Conservation (phyloP, 768 basidiomycete genomes). For the Leccinum boreale region DNA sequence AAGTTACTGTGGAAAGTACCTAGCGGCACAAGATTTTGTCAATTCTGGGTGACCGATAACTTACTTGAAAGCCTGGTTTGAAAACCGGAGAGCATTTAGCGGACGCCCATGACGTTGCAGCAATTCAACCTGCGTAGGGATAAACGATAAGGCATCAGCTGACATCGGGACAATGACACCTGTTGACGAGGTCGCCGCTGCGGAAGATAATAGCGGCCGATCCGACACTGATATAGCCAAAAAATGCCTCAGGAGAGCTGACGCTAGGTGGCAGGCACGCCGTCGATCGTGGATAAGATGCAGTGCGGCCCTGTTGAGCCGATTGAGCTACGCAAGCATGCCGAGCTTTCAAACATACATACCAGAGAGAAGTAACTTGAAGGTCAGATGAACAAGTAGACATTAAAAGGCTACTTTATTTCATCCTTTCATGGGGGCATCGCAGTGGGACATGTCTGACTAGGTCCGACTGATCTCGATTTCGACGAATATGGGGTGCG, state of each 20-base stretch:
- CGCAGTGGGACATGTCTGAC: background rate
- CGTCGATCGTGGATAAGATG: constrained; percentile 6
- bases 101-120: constrained; percentile 4
- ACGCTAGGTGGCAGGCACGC: background rate
- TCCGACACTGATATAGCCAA: background rate
- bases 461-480: constrained; percentile 6
- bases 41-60: constrained; percentile 10
- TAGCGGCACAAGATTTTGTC: background rate
- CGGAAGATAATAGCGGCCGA: constrained; percentile 4
- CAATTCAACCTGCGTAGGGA: background rate
- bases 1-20: background rate
- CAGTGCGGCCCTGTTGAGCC: background rate
- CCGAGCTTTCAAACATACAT: background rate
- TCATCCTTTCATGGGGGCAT: background rate
- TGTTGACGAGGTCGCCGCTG: background rate
- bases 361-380: background rate
- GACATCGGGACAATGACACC: constrained; percentile 1
- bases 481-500: background rate
- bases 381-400: background rate
- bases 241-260: background rate
- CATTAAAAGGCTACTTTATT: background rate
- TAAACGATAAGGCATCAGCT: background rate
- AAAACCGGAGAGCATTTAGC: constrained; percentile 14
- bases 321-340: background rate
- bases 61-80: constrained; percentile 18